A percentile compares a stretch with the other conserved stretches of the same genome.
Conservation (phyloP, 2,329 filamentous ascomycete genomes). For the Pseudogymnoascus sp. region DNA sequence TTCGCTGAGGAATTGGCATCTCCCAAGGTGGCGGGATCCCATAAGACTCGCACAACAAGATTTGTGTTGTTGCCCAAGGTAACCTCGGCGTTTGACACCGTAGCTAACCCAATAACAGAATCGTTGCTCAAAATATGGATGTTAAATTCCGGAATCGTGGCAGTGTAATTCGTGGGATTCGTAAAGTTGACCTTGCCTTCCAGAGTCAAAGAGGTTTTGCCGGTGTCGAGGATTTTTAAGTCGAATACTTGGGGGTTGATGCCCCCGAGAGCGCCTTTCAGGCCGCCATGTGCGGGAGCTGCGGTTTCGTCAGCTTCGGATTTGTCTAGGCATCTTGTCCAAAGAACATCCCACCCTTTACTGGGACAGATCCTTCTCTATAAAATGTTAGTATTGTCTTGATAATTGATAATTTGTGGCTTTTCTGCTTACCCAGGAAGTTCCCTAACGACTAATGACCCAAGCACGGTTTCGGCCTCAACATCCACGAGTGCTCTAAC, state of each 20-base stretch:
- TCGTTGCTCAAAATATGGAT: conserved; percentile 68
- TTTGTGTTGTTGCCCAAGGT: conserved; percentile 63
- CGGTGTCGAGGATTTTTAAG: conserved; percentile 65
- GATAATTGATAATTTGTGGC: neutral
- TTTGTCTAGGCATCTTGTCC: conserved; percentile 17
- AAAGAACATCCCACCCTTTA: conserved; percentile 71
- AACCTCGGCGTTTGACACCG: conserved; percentile 54
- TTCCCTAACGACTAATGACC: conserved; percentile 69
- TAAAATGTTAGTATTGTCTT: neutral
- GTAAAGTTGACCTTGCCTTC: conserved; percentile 71
- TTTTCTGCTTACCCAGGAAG: conserved; percentile 53
- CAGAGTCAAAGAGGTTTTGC: conserved; percentile 60
- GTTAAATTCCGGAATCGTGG: conserved; percentile 69
- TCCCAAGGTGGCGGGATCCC: conserved; percentile 59
- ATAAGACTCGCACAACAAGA: conserved; percentile 58
- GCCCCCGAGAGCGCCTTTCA: conserved; percentile 31
- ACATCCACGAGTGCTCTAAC: conserved; percentile 78
- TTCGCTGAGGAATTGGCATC: conserved; percentile 52
- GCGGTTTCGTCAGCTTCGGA: conserved; percentile 28
- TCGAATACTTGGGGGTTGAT: conserved; percentile 59
- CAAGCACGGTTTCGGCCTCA: conserved; percentile 71
- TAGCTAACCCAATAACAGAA: conserved; percentile 67
- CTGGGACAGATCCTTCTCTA: conserved; percentile 66
- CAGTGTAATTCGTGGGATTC: conserved; percentile 83
- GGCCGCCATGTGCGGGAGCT: conserved; percentile 49